A percentile compares a stretch with the other conserved stretches of the same genome.
Evolutionary conservation across 2,329 filamentous ascomycete genomes (phyloP).

Genomic region (Blumeria graminis): DNA sequence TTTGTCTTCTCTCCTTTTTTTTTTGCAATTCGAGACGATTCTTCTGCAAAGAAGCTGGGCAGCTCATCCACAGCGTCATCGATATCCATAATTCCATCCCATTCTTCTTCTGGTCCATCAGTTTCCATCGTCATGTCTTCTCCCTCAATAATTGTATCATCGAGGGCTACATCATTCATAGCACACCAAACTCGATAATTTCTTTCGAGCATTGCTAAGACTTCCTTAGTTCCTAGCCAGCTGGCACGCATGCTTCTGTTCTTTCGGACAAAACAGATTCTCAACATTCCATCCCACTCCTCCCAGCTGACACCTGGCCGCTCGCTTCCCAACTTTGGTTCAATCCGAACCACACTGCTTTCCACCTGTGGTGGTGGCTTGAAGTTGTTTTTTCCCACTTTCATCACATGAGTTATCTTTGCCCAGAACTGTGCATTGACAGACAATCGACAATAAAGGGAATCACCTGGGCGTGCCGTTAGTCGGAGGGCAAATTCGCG

Average conservation of each 20-base stretch:
- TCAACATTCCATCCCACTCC: conserved; percentile 78
- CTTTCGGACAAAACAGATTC: conserved; percentile 65
- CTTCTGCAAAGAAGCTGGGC: conserved; percentile 66
- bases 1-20: conserved; percentile 29
- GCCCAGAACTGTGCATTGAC: conserved; percentile 92
- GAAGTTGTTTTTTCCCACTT: conserved; percentile 92
- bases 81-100: conserved; percentile 26
- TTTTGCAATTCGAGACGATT: conserved; percentile 16
- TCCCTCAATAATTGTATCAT: conserved; percentile 31
- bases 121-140: conserved; percentile 22
- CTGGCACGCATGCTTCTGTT: conserved; percentile 72
- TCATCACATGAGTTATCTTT: conserved; percentile 52
- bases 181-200: conserved; percentile 86
- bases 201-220: conserved; percentile 58
- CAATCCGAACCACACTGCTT: conserved; percentile 69
- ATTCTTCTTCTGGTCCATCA: conserved; percentile 24
- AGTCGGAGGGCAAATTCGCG: conserved; percentile 80
- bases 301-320: conserved; percentile 76
- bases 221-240: conserved; percentile 58
- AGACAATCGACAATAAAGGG: conserved; percentile 70
- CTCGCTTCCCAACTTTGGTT: conserved; percentile 55
- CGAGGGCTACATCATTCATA: conserved; percentile 56
- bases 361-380: conserved; percentile 85
- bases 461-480: conserved; percentile 68
- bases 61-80: conserved; percentile 37